phyloP scores from a whole-genome alignment of 306 rosid genomes.

The Glycine soja region DNA sequence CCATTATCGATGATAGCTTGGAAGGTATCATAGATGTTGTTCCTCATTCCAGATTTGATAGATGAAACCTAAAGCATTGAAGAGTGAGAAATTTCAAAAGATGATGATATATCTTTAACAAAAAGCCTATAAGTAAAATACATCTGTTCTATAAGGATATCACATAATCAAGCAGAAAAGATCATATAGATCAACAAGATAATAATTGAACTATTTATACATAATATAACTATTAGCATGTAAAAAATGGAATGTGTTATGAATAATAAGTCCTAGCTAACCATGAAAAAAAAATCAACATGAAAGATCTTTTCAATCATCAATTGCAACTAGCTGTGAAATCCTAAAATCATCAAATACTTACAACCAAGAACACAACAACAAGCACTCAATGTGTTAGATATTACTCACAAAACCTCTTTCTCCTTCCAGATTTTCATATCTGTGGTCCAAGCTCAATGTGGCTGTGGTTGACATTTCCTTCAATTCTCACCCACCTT shows the following conservation, averaged over 20 bases:
- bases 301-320: neutral
- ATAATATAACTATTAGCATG: neutral
- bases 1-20: conserved; percentile 63
- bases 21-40: conserved; percentile 81
- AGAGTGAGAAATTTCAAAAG: conserved; percentile 11
- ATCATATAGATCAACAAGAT: neutral
- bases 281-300: neutral
- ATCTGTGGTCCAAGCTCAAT: too few species aligned
- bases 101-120: conserved; percentile 29
- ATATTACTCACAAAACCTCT: too few species aligned
- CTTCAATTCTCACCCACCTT: too few species aligned
- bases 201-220: neutral
- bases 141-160: conserved; percentile 1
- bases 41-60: conserved; percentile 83
- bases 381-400: neutral
- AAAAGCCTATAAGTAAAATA: neutral
- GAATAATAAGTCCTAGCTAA: neutral
- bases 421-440: too few species aligned
- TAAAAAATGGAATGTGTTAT: neutral
- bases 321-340: neutral
- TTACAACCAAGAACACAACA: neutral
- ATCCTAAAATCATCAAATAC: neutral
- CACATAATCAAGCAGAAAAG: conserved; percentile 22
- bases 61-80: conserved; percentile 67
- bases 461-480: too few species aligned